A percentile compares a stretch with the other conserved stretches of the same genome.
Evolutionary conservation across 2,329 filamentous ascomycete genomes (phyloP).

Genomic region (Xylaria sp.): DNA sequence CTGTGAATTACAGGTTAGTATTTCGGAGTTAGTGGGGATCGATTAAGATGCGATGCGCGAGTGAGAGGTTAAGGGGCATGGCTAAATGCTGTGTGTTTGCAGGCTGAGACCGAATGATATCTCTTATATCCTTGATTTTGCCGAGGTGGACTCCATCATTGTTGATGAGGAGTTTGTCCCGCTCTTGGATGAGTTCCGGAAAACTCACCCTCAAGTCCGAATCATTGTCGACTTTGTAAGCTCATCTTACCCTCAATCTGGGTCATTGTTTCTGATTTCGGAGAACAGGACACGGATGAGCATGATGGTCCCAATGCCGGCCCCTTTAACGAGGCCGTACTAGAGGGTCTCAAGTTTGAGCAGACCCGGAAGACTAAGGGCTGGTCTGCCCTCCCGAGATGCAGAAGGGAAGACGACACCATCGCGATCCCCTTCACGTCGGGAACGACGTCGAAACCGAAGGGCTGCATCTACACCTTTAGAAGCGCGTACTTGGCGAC

Average conservation of each 20-base stretch:
- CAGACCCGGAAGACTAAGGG: constrained; percentile 57
- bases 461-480: constrained; percentile 90
- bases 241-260: not conserved
- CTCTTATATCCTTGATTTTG: constrained; percentile 81
- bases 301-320: constrained; percentile 68
- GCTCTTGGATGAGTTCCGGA: constrained; percentile 62
- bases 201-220: constrained; percentile 56
- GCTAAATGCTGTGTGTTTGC: constrained; percentile 3
- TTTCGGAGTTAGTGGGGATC: not conserved
- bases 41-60: not conserved
- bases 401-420: constrained; percentile 69
- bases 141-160: constrained; percentile 80
- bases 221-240: constrained; percentile 66
- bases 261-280: not conserved
- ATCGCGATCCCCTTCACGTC: constrained; percentile 91
- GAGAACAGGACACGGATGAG: constrained; percentile 67
- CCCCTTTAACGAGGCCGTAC: constrained; percentile 75
- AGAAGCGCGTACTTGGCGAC: constrained; percentile 80
- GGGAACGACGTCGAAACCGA: constrained; percentile 84
- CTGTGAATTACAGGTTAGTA: constrained; percentile 46
- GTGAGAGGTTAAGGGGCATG: not conserved
- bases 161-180: constrained; percentile 74
- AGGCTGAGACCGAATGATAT: constrained; percentile 63
- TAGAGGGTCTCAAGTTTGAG: constrained; percentile 75
- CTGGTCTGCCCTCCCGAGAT: constrained; percentile 71